These are phyloP conservation scores for Penicillium olsonii DNA, from an alignment of 2,329 filamentous ascomycete genomes.

Conservation along the genomic window DNA sequence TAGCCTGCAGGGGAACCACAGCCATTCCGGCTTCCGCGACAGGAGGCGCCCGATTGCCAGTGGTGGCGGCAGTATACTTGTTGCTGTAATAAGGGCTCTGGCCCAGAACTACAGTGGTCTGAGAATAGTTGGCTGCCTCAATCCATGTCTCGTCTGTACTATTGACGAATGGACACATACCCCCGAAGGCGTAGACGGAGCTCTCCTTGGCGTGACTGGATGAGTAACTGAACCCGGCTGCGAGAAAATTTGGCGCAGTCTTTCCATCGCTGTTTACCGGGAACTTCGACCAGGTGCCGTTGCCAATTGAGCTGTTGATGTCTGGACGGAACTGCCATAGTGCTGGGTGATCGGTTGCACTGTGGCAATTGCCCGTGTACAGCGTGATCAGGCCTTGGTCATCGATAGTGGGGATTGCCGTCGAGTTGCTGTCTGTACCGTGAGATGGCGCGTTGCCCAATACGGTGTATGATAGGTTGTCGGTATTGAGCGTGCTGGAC, in stretches of 20 bases:
- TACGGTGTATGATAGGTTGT: conserved; percentile 40
- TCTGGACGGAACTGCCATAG: conserved; percentile 69
- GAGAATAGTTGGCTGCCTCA: conserved; percentile 73
- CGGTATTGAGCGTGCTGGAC: conserved; percentile 57
- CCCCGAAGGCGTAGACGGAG: conserved; percentile 72
- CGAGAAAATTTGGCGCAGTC: conserved; percentile 57
- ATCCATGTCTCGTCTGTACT: conserved; percentile 61
- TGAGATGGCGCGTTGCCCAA: conserved; percentile 30
- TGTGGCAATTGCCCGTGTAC: conserved; percentile 71
- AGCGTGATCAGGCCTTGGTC: conserved; percentile 70
- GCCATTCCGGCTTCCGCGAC: conserved; percentile 85
- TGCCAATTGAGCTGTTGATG: conserved; percentile 43
- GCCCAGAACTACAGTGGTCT: conserved; percentile 68
- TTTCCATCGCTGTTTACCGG: conserved; percentile 35
- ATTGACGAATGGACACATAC: conserved; percentile 72
- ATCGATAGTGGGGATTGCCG: conserved; percentile 72
- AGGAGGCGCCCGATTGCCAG: conserved; percentile 62
- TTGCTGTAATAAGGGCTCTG: conserved; percentile 43
- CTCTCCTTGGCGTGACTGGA: conserved; percentile 53
- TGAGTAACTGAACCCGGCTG: conserved; percentile 65
- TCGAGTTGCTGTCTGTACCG: conserved; percentile 50
- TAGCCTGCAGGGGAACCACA: conserved; percentile 71
- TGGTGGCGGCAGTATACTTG: conserved; percentile 36
- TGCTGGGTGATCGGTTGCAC: conserved; percentile 50
- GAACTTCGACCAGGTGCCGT: conserved; percentile 58